Base-by-base conservation (phyloP, 2,329 filamentous ascomycete genomes). In the Tricladium varicosporioides region DNA sequence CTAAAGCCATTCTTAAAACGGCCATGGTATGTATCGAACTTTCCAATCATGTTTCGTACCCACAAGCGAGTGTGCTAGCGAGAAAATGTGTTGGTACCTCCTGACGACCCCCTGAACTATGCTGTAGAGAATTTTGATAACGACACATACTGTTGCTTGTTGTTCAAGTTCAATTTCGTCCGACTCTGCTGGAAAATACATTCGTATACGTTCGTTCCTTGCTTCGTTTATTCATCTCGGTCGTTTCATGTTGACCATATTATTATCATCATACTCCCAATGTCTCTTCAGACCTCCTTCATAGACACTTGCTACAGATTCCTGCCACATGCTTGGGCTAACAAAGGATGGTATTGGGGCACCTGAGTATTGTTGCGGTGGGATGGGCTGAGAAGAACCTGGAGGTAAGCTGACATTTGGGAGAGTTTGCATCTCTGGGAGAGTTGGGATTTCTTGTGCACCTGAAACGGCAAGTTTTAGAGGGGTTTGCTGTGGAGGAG, bases 301-400 rank as follows among this genome's bases (percentile, higher is more conserved):
- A 69, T 87, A 87, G 5, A 87, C 85, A 63, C 82, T 86, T 11
- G 85, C 85, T 54, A 89, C 86, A 11, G 83, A 86, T 67, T 88
- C 84, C 69, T 87, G 85, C 86, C 86, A 89, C 86, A 88, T 88
- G 58, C 83, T 84, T 3, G 86, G 84, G 9, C 84, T 88, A 60
- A 89, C 81, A 68, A 87, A 88, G 27, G 76, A 77, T 56, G 80
- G 76, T 50, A 83, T 76, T 2, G 81, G 75, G 7, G 80, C 75
- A 27, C 77, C 74, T 31, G 80, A 74, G 67, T 82, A 85, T 60
- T 80, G 77, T 59, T 79, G 75, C 52, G 78, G 74, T 2, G 77
- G 72, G 48, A 82, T 71, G 42, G 76, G 72, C 54, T 81, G 79
- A 42, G 79, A 70, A 33, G 47, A 56, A 70, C 73, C 60, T 63